These are phyloP conservation scores for Talaromyces albobiverticillius DNA, from an alignment of 2,329 filamentous ascomycete genomes.

Conservation along the genomic window DNA sequence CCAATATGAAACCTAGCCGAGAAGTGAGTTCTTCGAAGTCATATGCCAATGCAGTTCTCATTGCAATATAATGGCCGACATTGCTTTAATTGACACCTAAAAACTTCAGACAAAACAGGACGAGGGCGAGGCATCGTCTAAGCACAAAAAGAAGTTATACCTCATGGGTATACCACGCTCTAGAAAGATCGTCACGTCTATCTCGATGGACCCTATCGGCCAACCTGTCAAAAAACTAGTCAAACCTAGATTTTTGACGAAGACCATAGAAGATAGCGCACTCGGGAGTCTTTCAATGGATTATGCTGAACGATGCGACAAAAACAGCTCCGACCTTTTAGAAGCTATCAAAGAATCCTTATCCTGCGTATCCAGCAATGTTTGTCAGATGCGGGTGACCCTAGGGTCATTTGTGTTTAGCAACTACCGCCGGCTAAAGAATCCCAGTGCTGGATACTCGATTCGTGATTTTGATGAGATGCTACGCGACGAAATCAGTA, in stretches of 20 bases:
- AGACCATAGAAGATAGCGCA: background rate
- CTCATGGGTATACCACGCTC: constrained; percentile 29
- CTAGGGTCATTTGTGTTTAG: constrained; percentile 41
- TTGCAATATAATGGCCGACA: background rate
- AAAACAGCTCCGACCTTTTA: constrained; percentile 30
- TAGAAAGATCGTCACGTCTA: constrained; percentile 13
- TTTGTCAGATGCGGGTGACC: constrained; percentile 41
- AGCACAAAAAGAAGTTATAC: constrained; percentile 31
- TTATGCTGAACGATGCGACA: constrained; percentile 15
- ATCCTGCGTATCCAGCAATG: constrained; percentile 31
- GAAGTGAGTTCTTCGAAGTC: background rate
- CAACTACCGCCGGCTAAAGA: constrained; percentile 29
- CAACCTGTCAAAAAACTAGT: background rate
- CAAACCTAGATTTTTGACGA: background rate
- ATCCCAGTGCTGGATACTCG: constrained; percentile 25
- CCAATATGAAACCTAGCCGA: no score
- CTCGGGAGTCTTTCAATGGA: background rate
- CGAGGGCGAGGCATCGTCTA: constrained; percentile 25
- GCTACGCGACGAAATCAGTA: constrained; percentile 34
- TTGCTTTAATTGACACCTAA: background rate
- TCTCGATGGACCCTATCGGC: background rate
- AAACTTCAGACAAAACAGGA: constrained; percentile 27
- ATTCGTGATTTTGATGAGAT: constrained; percentile 42
- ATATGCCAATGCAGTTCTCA: background rate
- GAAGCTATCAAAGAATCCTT: constrained; percentile 29